These are phyloP conservation scores for Beauveria bassiana DNA, from an alignment of 2,329 filamentous ascomycete genomes.

Conservation along the genomic window DNA sequence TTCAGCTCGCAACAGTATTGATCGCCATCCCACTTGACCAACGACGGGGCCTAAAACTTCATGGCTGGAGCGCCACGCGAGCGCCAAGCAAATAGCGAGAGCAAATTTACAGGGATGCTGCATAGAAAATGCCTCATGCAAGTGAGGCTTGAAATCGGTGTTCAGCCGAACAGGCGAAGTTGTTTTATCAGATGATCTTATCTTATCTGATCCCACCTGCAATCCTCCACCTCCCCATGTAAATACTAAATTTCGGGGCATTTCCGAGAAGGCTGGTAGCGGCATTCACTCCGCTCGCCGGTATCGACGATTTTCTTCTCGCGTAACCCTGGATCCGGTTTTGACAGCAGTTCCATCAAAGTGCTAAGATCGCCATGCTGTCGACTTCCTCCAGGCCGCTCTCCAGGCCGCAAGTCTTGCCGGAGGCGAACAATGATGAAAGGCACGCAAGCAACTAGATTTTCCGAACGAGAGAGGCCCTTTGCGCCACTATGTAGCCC, in stretches of 20 bases:
- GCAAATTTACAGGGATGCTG: neutral
- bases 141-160: neutral
- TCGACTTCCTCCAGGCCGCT: no score
- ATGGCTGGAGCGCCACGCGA: neutral
- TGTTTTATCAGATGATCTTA: constrained; percentile 1
- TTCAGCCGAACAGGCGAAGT: neutral
- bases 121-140: neutral
- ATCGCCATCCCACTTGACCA: neutral
- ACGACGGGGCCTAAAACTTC: neutral
- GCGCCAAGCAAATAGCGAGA: constrained; percentile 1
- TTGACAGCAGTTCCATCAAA: neutral
- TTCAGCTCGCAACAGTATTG: neutral
- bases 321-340: neutral
- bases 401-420: no score
- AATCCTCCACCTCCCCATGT: neutral
- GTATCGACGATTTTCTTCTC: neutral
- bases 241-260: neutral
- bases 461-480: no score
- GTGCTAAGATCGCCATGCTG: neutral
- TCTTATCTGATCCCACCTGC: neutral
- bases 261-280: neutral
- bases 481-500: no score
- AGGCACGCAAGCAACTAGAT: no score
- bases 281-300: neutral
- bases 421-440: no score